A percentile compares a stretch with the other conserved stretches of the same genome.
phyloP scores from a whole-genome alignment of 2,329 filamentous ascomycete genomes.

The Berkeleyomyces rouxiae region DNA sequence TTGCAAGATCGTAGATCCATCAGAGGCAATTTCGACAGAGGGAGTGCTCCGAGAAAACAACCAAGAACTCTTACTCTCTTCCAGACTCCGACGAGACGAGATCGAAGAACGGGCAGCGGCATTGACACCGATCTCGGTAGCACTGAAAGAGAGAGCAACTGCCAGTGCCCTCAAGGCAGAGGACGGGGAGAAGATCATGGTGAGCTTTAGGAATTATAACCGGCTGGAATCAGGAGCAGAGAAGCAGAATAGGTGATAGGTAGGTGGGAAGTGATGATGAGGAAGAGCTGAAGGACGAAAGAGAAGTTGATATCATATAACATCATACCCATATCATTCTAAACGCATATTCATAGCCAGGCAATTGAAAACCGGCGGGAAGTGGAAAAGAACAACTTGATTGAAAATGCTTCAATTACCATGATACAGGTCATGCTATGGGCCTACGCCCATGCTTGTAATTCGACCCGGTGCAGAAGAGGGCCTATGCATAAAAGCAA shows the following conservation, averaged over 20 bases:
- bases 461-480: too few relatives aligned
- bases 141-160: slow-evolving; percentile 7
- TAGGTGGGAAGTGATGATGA: too few relatives aligned
- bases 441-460: too few relatives aligned
- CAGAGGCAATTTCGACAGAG: slow-evolving; percentile 28
- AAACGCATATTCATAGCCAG: too few relatives aligned
- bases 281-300: neutral
- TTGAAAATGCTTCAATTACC: too few relatives aligned
- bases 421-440: too few relatives aligned
- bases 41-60: slow-evolving; percentile 10
- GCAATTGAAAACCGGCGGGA: too few relatives aligned
- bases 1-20: slow-evolving; percentile 39
- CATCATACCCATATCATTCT: too few relatives aligned
- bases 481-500: too few relatives aligned
- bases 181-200: slow-evolving; percentile 7
- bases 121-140: slow-evolving; percentile 1
- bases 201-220: neutral
- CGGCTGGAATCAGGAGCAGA: neutral
- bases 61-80: too few relatives aligned
- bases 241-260: neutral
- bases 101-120: neutral
- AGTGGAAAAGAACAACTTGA: too few relatives aligned
- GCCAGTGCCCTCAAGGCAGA: slow-evolving; percentile 12
- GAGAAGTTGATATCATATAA: neutral
- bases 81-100: neutral